Conservation (phyloP, 345 rosid genomes). For the Salix viminalis region DNA sequence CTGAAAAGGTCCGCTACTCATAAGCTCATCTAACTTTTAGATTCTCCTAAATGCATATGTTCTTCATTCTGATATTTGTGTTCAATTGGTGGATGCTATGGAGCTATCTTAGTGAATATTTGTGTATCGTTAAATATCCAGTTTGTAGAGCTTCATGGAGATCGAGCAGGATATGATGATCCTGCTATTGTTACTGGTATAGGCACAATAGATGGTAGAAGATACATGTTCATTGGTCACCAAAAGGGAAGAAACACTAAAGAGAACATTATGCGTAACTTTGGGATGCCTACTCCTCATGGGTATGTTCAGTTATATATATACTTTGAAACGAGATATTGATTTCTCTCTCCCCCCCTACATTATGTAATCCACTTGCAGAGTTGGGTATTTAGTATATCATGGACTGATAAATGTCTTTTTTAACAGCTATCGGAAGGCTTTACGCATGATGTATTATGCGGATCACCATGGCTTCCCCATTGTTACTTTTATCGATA, state of each 20-base stretch:
- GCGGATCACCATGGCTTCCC: conserved; percentile 88
- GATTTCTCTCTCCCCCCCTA: background rate
- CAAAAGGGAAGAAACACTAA: conserved; percentile 99
- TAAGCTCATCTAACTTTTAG: conserved; percentile 4
- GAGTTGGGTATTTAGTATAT: background rate
- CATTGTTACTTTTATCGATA: conserved; percentile 72
- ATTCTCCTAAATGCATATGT: background rate
- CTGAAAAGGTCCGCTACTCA: conserved; percentile 66
- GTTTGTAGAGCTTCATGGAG: conserved; percentile 99
- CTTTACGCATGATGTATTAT: conserved; percentile 78
- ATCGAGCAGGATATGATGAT: conserved; percentile 95
- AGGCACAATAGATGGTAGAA: conserved; percentile 82
- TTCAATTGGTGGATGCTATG: background rate
- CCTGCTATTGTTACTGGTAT: conserved; percentile 96
- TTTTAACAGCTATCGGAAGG: conserved; percentile 71
- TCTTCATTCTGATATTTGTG: background rate
- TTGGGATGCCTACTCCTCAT: conserved; percentile 99
- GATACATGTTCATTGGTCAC: conserved; percentile 94
- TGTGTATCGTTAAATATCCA: conserved; percentile 28
- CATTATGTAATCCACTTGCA: background rate
- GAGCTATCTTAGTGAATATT: conserved; percentile 10
- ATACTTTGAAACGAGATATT: background rate
- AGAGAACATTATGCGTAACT: conserved; percentile 88
- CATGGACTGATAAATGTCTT: conserved; percentile 10
- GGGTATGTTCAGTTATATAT: conserved; percentile 51